phyloP scores from a whole-genome alignment of 177 flowering plant genomes.

The Vitis hybrid region DNA sequence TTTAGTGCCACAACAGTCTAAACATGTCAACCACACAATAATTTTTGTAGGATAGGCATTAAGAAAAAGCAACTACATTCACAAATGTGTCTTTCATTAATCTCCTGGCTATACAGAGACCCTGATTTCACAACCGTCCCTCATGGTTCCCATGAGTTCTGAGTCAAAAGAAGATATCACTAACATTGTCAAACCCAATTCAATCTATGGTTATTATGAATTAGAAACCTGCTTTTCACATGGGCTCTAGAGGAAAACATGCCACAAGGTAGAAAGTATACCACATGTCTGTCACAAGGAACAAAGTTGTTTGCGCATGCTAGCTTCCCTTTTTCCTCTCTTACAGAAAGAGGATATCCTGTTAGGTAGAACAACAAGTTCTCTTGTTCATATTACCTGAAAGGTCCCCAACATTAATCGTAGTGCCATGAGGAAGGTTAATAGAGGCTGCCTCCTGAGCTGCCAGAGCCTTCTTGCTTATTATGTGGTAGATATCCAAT shows the following conservation, averaged over 20 bases:
- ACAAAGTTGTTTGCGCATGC: background rate
- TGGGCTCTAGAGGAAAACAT: background rate
- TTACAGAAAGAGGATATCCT: background rate
- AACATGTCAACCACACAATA: too few relatives aligned
- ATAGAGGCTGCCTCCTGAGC: constrained; percentile 44
- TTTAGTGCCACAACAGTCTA: too few relatives aligned
- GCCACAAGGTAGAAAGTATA: background rate
- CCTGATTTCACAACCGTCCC: background rate
- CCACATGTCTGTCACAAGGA: background rate
- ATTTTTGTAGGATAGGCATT: too few relatives aligned
- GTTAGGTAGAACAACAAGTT: constrained; percentile 44
- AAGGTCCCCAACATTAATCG: constrained; percentile 35
- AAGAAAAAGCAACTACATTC: too few relatives aligned
- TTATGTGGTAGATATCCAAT: constrained; percentile 61
- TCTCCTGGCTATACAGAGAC: too few relatives aligned
- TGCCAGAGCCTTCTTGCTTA: constrained; percentile 61
- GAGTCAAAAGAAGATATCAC: background rate
- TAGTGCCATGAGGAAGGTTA: constrained; percentile 43
- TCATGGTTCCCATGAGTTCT: background rate
- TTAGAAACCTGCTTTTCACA: background rate
- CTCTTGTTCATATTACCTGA: constrained; percentile 19
- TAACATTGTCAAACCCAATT: background rate
- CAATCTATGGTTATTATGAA: background rate
- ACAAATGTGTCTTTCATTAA: too few relatives aligned
- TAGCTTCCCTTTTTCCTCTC: background rate